Base-by-base conservation (phyloP, 1,139 yeast genomes). In the Torulaspora globosa region DNA sequence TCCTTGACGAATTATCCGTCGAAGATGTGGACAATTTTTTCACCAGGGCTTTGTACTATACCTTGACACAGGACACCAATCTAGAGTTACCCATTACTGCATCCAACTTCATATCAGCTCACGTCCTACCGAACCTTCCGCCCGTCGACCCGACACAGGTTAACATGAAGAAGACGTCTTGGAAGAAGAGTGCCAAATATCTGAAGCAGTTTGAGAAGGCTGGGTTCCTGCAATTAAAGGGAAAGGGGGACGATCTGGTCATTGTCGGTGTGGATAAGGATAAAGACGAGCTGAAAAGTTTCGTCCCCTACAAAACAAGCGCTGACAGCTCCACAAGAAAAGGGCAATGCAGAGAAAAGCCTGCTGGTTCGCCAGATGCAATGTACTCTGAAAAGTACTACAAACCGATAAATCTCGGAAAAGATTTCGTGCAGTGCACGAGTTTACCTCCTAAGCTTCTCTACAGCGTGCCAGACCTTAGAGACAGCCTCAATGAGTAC, bases 181-280 rank as follows among this genome's bases (percentile, higher is more conserved):
- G 95, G 95, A 89, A 85, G 64, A 92, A 92, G 61, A 80, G 94
- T 1, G 76, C 90, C 16, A 90, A 89, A 65, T 88, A 82, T 58
- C 70, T 90, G 46, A 90, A 88, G 60, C 81, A 84, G 4, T 87
- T 89, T 82, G 95, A 85, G 53, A 90, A 88, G 60, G 73, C 75
- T 41, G 79, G 79, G 1, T 77, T 82, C 48, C 67, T 82, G 12
- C 86, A 87, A 56, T 95, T 90, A 9, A 84, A 87, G 57, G 72
- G 70, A 31, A 80, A 75, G 51, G 84, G 75, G 18, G 94, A 90
- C 51, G 95, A 85, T 58, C 69, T 87, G 26, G 74, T 77, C 0
- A 70, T 89, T 11, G 71, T 74, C 7, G 70, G 76, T 2, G 58
- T 76, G 3, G 78, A 78, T 3, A 73, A 73, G 40, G 72, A 72